Conservation (phyloP, 2,329 filamentous ascomycete species). For the Beauveria asiatica region DNA sequence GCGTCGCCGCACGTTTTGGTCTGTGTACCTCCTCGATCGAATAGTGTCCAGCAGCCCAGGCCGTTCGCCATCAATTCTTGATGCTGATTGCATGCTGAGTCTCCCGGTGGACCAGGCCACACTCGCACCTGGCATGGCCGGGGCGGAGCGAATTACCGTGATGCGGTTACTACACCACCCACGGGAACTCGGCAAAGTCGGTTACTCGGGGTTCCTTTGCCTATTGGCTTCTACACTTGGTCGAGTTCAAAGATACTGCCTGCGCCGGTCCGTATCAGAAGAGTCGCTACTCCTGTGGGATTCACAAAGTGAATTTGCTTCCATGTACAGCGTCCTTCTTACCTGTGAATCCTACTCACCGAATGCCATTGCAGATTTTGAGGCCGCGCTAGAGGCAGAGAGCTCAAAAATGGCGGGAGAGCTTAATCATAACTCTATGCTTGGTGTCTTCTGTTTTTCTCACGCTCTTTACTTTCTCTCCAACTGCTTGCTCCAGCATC, state of each 20-base stretch:
- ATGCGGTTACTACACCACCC: background rate
- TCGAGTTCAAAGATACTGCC: background rate
- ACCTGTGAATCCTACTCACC: background rate
- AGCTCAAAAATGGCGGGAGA: background rate
- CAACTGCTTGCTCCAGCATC: background rate
- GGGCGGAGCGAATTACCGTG: background rate
- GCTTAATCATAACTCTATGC: background rate
- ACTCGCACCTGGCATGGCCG: background rate
- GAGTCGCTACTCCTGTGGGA: background rate
- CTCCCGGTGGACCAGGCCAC: background rate
- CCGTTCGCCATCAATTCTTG: background rate
- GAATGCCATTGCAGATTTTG: background rate
- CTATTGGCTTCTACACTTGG: background rate
- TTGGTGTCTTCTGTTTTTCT: background rate
- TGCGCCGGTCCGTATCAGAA: background rate
- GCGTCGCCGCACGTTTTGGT: slow-evolving; percentile 4
- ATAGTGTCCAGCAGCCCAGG: slow-evolving; percentile 1
- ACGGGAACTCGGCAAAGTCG: background rate
- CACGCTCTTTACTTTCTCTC: background rate
- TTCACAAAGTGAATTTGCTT: background rate
- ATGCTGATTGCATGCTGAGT: background rate
- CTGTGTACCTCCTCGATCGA: background rate
- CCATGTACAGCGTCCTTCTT: background rate
- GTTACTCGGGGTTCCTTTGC: background rate
- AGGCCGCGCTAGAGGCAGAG: background rate